phyloP scores from a whole-genome alignment of 441 rosid genomes.

The Breynia disticha region DNA sequence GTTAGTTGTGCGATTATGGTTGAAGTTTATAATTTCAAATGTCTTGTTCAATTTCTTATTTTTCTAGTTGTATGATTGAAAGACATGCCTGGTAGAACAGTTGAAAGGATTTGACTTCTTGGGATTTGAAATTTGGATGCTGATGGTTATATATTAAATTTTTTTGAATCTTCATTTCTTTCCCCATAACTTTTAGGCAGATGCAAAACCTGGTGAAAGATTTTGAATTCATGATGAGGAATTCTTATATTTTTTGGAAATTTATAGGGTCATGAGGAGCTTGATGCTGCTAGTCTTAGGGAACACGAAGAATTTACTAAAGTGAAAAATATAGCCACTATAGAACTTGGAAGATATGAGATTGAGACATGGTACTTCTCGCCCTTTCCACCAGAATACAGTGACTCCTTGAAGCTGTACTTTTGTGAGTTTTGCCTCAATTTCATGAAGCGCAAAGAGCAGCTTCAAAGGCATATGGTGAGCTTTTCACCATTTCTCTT shows the following conservation, averaged over 20 bases:
- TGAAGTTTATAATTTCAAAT: too few species aligned
- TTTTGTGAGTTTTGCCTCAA: slow-evolving; percentile 99
- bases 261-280: slow-evolving; percentile 91
- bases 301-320: slow-evolving; percentile 99
- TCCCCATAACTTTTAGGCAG: too few species aligned
- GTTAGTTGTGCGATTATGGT: too few species aligned
- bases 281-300: slow-evolving; percentile 98
- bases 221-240: not conserved
- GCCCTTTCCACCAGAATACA: slow-evolving; percentile 97
- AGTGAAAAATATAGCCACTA: slow-evolving; percentile 95
- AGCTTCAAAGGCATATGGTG: slow-evolving; percentile 99
- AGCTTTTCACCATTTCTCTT: slow-evolving; percentile 25
- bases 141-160: too few species aligned
- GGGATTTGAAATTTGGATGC: too few species aligned
- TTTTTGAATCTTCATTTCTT: too few species aligned
- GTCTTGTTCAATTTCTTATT: too few species aligned
- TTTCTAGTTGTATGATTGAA: too few species aligned
- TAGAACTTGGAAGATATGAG: slow-evolving; percentile 98
- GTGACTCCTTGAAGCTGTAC: slow-evolving; percentile 85
- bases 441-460: slow-evolving; percentile 98
- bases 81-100: too few species aligned
- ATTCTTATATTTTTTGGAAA: slow-evolving; percentile 6
- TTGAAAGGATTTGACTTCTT: too few species aligned
- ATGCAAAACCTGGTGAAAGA: not conserved
- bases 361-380: slow-evolving; percentile 99